phyloP scores from a whole-genome alignment of 169 alveolate genomes.

The Babesia ovis region DNA sequence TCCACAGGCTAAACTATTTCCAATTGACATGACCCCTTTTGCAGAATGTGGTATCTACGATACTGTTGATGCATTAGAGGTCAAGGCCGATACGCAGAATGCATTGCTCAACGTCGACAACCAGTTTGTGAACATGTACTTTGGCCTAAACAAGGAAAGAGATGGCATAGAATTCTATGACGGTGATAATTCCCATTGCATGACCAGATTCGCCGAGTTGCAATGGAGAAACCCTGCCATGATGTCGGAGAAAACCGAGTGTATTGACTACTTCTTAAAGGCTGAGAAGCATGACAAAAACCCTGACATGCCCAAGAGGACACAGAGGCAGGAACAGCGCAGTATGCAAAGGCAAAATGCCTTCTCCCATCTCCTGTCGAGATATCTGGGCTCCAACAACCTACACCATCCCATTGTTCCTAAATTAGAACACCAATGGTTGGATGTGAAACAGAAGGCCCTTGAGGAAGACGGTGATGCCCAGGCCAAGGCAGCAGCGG shows the following conservation, averaged over 20 bases:
- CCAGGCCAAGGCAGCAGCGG: neutral
- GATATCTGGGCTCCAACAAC: slow-evolving; percentile 73
- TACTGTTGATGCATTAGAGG: slow-evolving; percentile 2
- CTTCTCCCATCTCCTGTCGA: slow-evolving; percentile 57
- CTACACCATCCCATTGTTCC: slow-evolving; percentile 78
- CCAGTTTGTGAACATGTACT: slow-evolving; percentile 51
- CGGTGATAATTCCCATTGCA: slow-evolving; percentile 15
- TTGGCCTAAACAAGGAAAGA: slow-evolving; percentile 6
- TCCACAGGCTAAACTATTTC: slow-evolving; percentile 16
- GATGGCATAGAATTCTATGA: slow-evolving; percentile 1
- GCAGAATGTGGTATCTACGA: slow-evolving; percentile 14
- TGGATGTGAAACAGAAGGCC: slow-evolving; percentile 41
- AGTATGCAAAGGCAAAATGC: slow-evolving; percentile 64
- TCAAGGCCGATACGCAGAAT: neutral
- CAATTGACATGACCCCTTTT: slow-evolving; percentile 32
- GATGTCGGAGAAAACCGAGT: slow-evolving; percentile 47
- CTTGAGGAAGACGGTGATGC: slow-evolving; percentile 18
- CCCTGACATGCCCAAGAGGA: slow-evolving; percentile 31
- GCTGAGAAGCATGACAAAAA: slow-evolving; percentile 38
- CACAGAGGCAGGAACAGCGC: slow-evolving; percentile 51
- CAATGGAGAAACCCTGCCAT: slow-evolving; percentile 55
- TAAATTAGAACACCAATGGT: slow-evolving; percentile 71
- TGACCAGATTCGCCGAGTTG: slow-evolving; percentile 13
- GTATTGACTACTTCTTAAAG: slow-evolving; percentile 44
- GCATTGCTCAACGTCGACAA: slow-evolving; percentile 19